Percentiles rank a stretch among this genome's conserved stretches.
phyloP scores from a whole-genome alignment of 169 alveolate species.

The Plasmodium yoelii region DNA sequence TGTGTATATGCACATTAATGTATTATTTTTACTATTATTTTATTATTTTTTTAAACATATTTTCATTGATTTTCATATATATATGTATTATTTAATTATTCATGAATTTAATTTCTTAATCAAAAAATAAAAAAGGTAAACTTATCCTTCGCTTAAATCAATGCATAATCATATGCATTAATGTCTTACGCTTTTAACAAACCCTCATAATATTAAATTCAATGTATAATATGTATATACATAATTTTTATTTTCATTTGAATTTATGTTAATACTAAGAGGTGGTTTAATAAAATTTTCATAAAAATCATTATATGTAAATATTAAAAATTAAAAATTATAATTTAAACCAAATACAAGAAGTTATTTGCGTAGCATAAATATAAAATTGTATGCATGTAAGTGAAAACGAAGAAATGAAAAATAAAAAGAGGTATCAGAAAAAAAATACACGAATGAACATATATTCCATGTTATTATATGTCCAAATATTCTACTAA shows the following conservation, averaged over 20 bases:
- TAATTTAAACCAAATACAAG: slow-evolving; percentile 37
- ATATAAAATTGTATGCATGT: background rate
- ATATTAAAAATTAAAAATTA: slow-evolving; percentile 56
- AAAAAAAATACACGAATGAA: slow-evolving; percentile 7
- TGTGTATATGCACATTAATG: background rate
- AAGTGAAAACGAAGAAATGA: background rate
- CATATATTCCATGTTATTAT: slow-evolving; percentile 5
- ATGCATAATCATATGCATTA: slow-evolving; percentile 14
- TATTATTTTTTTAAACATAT: slow-evolving; percentile 4
- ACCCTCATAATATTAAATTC: slow-evolving; percentile 3
- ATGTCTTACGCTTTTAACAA: slow-evolving; percentile 34
- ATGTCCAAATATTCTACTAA: background rate
- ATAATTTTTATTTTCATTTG: slow-evolving; percentile 15
- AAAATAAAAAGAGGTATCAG: no score
- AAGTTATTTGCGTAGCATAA: background rate
- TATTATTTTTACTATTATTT: background rate
- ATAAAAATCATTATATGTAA: slow-evolving; percentile 46
- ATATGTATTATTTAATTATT: slow-evolving; percentile 9
- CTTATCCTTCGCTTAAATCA: slow-evolving; percentile 13
- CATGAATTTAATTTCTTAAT: slow-evolving; percentile 10
- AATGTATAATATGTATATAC: background rate
- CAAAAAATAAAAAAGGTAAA: slow-evolving; percentile 40
- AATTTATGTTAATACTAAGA: slow-evolving; percentile 1
- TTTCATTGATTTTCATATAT: slow-evolving; percentile 18
- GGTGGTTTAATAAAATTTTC: slow-evolving; percentile 39